Conservation (phyloP, 2,329 filamentous ascomycete species). For the Cordyceps farinosa region DNA sequence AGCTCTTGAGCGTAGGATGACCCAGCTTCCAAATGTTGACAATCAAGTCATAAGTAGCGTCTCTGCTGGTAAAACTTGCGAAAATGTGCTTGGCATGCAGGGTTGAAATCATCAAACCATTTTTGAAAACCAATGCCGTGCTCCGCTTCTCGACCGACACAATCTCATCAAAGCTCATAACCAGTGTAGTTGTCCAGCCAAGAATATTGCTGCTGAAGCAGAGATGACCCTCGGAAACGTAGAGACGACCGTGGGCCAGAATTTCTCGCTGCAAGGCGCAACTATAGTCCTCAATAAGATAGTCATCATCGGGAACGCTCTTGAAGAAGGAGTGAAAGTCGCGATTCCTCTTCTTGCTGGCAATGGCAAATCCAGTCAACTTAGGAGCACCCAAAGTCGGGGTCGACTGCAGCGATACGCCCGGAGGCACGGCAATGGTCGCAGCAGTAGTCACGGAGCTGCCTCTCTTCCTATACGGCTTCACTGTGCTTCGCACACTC, state of each 20-base stretch:
- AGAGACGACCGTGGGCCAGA: slow-evolving; percentile 85
- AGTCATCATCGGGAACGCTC: slow-evolving; percentile 96
- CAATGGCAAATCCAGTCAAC: slow-evolving; percentile 91
- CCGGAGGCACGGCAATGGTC: slow-evolving; percentile 68
- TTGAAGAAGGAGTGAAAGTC: slow-evolving; percentile 94
- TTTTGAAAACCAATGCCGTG: slow-evolving; percentile 92
- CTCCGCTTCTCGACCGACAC: slow-evolving; percentile 96
- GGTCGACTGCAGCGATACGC: slow-evolving; percentile 57
- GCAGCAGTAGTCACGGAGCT: slow-evolving; percentile 70
- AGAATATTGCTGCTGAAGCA: slow-evolving; percentile 99
- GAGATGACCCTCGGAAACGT: slow-evolving; percentile 94
- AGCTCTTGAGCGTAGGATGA: slow-evolving; percentile 87
- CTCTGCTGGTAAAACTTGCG: slow-evolving; percentile 88
- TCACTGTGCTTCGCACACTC: slow-evolving; percentile 62
- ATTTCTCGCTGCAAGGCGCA: slow-evolving; percentile 95
- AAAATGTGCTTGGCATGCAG: slow-evolving; percentile 94
- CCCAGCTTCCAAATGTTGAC: slow-evolving; percentile 98
- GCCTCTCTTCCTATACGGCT: slow-evolving; percentile 68
- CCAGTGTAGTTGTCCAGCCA: slow-evolving; percentile 94
- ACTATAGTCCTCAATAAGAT: slow-evolving; percentile 97
- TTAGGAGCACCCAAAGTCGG: slow-evolving; percentile 62
- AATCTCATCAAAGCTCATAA: slow-evolving; percentile 98
- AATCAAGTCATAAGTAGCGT: slow-evolving; percentile 94
- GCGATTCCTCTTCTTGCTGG: slow-evolving; percentile 90
- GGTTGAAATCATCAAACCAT: slow-evolving; percentile 94